Evolutionary conservation across 768 basidiomycete genomes (phyloP).

Genomic region (Exsudoporus frostii): DNA sequence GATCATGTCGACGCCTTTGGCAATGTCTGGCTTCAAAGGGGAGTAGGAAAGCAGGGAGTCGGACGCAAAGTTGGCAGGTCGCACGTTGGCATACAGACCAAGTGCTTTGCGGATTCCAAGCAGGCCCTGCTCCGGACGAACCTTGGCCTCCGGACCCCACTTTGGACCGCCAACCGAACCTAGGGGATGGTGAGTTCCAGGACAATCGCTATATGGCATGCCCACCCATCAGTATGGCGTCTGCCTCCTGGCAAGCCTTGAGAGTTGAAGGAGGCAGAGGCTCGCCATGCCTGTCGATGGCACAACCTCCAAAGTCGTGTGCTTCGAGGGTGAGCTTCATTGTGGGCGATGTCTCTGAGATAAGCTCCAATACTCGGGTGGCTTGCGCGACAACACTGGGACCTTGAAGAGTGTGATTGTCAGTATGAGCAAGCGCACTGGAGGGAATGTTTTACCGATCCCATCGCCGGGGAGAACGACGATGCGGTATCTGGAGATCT

Average conservation of each 20-base stretch:
- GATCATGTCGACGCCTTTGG: slow-evolving; percentile 84
- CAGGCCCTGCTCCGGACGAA: slow-evolving; percentile 91
- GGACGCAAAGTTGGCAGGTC: slow-evolving; percentile 92
- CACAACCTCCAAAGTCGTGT: slow-evolving; percentile 86
- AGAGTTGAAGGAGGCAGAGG: slow-evolving; percentile 83
- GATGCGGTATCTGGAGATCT: slow-evolving; percentile 66
- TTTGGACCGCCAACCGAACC: slow-evolving; percentile 99
- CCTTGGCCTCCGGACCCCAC: slow-evolving; percentile 87
- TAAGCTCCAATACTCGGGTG: slow-evolving; percentile 70
- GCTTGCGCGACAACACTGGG: slow-evolving; percentile 91
- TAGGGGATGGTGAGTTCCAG: slow-evolving; percentile 30
- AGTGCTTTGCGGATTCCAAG: slow-evolving; percentile 86
- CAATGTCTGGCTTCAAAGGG: slow-evolving; percentile 84
- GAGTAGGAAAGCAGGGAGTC: slow-evolving; percentile 84
- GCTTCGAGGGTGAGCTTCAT: slow-evolving; percentile 71
- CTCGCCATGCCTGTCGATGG: slow-evolving; percentile 85
- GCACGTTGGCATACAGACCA: slow-evolving; percentile 96
- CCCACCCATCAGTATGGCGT: slow-evolving; percentile 94
- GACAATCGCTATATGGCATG: neutral
- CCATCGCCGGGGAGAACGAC: slow-evolving; percentile 95
- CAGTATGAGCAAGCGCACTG: neutral
- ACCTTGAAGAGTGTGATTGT: slow-evolving; percentile 42
- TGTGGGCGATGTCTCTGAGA: slow-evolving; percentile 59
- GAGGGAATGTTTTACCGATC: slow-evolving; percentile 59
- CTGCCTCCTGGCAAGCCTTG: slow-evolving; percentile 86